A percentile compares a stretch with the other conserved stretches of the same genome.
These are phyloP conservation scores for Puccinia hordei DNA, from an alignment of 1,284 basidiomycete genomes.

Conservation along the genomic window DNA sequence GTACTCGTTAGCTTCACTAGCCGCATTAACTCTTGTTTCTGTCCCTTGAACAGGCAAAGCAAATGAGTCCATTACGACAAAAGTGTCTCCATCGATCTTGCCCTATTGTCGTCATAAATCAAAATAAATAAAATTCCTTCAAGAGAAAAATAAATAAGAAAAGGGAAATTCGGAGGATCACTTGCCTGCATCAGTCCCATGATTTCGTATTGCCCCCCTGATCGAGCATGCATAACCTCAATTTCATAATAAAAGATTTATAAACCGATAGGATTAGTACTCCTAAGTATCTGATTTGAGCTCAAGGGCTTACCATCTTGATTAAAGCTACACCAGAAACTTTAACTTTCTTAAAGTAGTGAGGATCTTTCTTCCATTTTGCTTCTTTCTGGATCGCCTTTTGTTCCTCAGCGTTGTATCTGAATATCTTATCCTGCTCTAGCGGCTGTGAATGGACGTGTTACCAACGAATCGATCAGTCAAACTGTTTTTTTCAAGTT, in stretches of 20 bases:
- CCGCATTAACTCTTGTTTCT: conserved; percentile 95
- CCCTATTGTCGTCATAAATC: conserved; percentile 67
- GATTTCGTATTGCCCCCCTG: conserved; percentile 95
- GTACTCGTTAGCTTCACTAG: conserved; percentile 94
- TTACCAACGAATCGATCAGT: conserved; percentile 2
- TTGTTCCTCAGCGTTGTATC: conserved; percentile 74
- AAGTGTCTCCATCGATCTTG: conserved; percentile 79
- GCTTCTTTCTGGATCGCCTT: conserved; percentile 70
- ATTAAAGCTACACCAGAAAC: conserved; percentile 93
- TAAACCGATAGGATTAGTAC: neutral
- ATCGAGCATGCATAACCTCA: conserved; percentile 94
- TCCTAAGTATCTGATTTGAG: neutral
- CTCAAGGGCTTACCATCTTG: conserved; percentile 78
- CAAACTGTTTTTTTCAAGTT: neutral
- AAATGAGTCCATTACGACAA: conserved; percentile 94
- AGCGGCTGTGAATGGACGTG: conserved; percentile 14
- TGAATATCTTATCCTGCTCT: conserved; percentile 57
- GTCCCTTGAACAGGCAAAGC: conserved; percentile 98
- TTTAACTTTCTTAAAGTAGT: conserved; percentile 90
- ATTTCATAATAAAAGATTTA: neutral
- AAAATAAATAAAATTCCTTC: neutral
- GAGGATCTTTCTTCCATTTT: conserved; percentile 86
- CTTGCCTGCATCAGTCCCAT: conserved; percentile 85
- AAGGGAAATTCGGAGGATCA: neutral
- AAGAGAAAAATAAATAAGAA: no score